These are phyloP conservation scores for Globisporangium viniferum DNA, from an alignment of 352 stramenopile species.

Conservation along the genomic window DNA sequence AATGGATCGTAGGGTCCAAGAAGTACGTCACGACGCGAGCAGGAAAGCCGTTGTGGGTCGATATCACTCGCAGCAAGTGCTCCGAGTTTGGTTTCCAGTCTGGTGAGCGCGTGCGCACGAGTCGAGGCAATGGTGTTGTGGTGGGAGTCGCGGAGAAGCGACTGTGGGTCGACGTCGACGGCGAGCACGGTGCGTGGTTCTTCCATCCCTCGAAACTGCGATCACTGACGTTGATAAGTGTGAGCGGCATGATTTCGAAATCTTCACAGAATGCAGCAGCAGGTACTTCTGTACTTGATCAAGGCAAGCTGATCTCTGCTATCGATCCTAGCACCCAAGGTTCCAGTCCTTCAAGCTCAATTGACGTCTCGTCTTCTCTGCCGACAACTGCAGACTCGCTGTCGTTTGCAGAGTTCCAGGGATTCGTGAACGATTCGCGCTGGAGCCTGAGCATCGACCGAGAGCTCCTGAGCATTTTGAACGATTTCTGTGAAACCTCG, in stretches of 20 bases:
- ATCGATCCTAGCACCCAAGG: neutral
- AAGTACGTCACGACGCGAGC: conserved; percentile 60
- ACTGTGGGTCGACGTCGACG: conserved; percentile 83
- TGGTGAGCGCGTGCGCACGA: conserved; percentile 63
- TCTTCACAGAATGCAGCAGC: neutral
- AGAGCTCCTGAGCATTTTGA: conserved; percentile 36
- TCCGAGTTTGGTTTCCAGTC: conserved; percentile 43
- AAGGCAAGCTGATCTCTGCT: neutral
- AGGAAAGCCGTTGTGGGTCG: conserved; percentile 65
- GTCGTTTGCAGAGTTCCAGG: conserved; percentile 22
- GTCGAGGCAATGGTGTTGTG: conserved; percentile 68
- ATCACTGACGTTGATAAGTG: conserved; percentile 26
- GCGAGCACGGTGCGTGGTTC: conserved; percentile 74
- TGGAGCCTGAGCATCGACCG: conserved; percentile 48
- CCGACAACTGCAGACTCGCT: neutral
- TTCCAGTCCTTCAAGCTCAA: neutral
- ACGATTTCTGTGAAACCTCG: conserved; percentile 53
- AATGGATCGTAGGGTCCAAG: conserved; percentile 49
- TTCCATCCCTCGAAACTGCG: conserved; percentile 69
- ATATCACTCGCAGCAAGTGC: conserved; percentile 41
- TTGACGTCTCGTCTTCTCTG: neutral
- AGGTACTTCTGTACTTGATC: neutral
- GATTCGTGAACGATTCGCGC: conserved; percentile 26
- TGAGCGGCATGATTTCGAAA: neutral
- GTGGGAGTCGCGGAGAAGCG: conserved; percentile 54